Evolutionary conservation across 345 rosid species (phyloP), one percentile per base, ranked within the genome.

Genomic region (Eucalyptus tenuipes): DNA sequence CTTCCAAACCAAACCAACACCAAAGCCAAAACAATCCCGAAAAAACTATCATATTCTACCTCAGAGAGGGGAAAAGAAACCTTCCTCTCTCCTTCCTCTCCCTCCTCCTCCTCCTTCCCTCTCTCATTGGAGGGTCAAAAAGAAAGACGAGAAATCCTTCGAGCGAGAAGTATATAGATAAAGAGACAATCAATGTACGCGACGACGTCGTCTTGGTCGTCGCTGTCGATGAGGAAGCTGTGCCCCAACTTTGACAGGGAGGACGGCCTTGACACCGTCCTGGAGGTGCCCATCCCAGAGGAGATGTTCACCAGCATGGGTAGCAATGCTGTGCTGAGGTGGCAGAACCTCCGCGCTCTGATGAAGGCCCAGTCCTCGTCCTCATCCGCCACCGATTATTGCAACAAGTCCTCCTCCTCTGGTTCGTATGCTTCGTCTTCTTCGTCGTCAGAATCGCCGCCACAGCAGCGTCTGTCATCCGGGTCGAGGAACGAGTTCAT

Each of bases 261-360:
- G 90, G 91, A 94, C 86, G 96, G 92, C 24, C 91, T 95, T 25
- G 96, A 95, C 8, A 94, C 97, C 15, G 96, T 94, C n/a, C 87
- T 94, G 93, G 97, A 95, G 91, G 97, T 95, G 49, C 97, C 97
- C 3, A 91, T 95, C 9, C 97, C 97, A 3, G 96, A 95, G 64
- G 97, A 95, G 88, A 95, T 95, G 97, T 95, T 94, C 90, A 86
- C 91, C 88, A 94, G 89, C 59, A 94, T 94, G 96, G 97, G 97
- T 42, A 90, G 88, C 94, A 94, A 90, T 29, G 94, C 94, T 14
- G 87, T 91, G 49, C 91, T 95, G 3, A 91, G 99, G 59, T 98
- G 99, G 99, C 95, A 93, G 27, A 97, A 97, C 87, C 93, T 98
- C 93, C 91, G 95, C 3, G 90, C 93, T 37, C 92, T 97, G 86